phyloP scores from a whole-genome alignment of 2,329 filamentous ascomycete genomes.

The Hypoxylon sp. region DNA sequence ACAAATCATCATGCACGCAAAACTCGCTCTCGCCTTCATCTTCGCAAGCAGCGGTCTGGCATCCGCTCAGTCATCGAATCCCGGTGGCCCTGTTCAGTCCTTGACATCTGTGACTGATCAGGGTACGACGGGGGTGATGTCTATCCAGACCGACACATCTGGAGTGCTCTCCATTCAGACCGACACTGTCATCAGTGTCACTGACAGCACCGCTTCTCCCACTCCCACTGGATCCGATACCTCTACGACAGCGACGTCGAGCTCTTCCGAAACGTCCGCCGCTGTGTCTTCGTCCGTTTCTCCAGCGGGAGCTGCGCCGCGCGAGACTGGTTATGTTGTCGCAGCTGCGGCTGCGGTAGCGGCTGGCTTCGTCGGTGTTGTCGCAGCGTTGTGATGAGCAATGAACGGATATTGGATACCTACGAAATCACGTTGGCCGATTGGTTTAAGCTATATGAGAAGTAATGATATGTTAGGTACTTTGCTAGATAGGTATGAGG shows the following conservation, averaged over 20 bases:
- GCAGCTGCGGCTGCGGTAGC: conserved; percentile 26
- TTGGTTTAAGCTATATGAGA: neutral
- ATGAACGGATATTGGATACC: neutral
- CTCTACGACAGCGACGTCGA: conserved; percentile 9
- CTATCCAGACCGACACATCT: conserved; percentile 34
- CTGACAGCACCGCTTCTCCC: conserved; percentile 13
- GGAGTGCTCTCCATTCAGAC: conserved; percentile 19
- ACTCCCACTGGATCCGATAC: conserved; percentile 17
- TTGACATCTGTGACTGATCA: conserved; percentile 22
- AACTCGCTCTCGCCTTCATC: conserved; percentile 17
- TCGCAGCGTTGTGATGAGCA: conserved; percentile 14
- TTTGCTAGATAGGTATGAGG: neutral
- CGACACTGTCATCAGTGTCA: conserved; percentile 5
- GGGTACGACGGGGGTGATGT: conserved; percentile 27
- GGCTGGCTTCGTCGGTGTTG: conserved; percentile 21
- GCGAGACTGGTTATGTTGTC: conserved; percentile 32
- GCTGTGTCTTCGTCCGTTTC: conserved; percentile 24
- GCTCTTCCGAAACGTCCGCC: conserved; percentile 24
- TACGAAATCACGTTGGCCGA: neutral
- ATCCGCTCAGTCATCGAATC: conserved; percentile 37
- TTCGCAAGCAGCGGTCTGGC: conserved; percentile 23
- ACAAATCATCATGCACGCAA: conserved; percentile 28
- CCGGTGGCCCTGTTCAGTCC: conserved; percentile 36
- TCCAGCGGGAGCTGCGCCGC: conserved; percentile 24
- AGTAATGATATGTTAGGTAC: neutral